Conservation (phyloP, 345 rosid genomes). For the Lepidium aucheri region DNA sequence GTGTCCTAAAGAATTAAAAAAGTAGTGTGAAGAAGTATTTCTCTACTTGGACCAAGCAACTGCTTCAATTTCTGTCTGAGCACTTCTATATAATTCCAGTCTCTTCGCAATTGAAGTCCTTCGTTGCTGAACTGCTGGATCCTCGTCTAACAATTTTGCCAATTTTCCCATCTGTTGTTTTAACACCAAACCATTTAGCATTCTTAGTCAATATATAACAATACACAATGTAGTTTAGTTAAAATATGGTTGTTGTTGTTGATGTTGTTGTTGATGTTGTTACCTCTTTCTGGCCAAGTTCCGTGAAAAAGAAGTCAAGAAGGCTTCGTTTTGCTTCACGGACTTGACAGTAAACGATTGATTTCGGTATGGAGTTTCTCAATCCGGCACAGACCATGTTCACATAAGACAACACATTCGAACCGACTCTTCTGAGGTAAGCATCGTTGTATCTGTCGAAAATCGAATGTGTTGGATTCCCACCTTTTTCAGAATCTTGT, state of each 20-base stretch:
- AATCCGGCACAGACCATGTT: constrained; percentile 75
- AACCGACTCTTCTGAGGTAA: constrained; percentile 79
- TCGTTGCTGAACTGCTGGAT: constrained; percentile 79
- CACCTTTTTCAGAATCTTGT: constrained; percentile 92
- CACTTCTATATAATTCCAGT: constrained; percentile 81
- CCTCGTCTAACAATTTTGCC: constrained; percentile 62
- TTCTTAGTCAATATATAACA: neutral
- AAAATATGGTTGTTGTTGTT: neutral
- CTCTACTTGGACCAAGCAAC: constrained; percentile 88
- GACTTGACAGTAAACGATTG: constrained; percentile 91
- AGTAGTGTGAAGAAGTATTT: neutral
- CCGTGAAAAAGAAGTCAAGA: constrained; percentile 78
- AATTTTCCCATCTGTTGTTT: constrained; percentile 50
- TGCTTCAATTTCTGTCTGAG: constrained; percentile 77
- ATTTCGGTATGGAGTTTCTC: constrained; percentile 85
- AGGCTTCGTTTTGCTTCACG: constrained; percentile 89
- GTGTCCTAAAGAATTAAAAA: neutral
- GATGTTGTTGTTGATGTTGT: constrained; percentile 14
- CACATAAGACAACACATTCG: constrained; percentile 65
- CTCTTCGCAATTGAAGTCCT: constrained; percentile 64
- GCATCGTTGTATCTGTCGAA: constrained; percentile 85
- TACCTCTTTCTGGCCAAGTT: constrained; percentile 83
- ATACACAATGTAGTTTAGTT: neutral
- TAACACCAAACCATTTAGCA: constrained; percentile 5
- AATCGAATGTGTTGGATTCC: constrained; percentile 86